Evolutionary conservation across 305 asterid genomes (phyloP).

Genomic region (Fraxinus albicans): DNA sequence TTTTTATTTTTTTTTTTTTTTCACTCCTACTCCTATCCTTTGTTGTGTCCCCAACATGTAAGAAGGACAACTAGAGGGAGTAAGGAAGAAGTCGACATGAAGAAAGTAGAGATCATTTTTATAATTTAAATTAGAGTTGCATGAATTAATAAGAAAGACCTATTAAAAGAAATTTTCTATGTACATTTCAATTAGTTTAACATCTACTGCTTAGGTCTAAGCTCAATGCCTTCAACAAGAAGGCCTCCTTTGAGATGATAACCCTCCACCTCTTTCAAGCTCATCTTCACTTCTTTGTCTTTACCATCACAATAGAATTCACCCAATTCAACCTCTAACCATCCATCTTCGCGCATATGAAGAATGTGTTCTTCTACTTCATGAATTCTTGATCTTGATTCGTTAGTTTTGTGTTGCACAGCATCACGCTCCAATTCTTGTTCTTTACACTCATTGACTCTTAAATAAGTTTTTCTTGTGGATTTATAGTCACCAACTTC

Average conservation of each 20-base stretch:
- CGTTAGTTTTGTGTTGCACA: not conserved
- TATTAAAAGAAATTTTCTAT: not conserved
- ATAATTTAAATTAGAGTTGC: not conserved
- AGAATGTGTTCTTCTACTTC: constrained; percentile 19
- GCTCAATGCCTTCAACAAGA: constrained; percentile 69
- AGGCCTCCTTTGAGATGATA: constrained; percentile 66
- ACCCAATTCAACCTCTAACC: constrained; percentile 72
- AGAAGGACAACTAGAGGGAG: not conserved
- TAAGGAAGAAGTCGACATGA: not conserved
- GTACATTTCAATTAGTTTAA: not conserved
- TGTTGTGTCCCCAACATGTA: not conserved
- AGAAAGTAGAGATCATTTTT: not conserved
- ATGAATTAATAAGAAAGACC: not conserved
- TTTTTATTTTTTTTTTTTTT: too few species aligned
- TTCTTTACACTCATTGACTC: not conserved
- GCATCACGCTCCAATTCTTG: constrained; percentile 7
- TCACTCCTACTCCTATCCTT: not conserved
- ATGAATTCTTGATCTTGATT: constrained; percentile 9
- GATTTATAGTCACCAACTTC: constrained; percentile 36
- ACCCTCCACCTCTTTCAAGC: constrained; percentile 55
- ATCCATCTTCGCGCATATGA: constrained; percentile 51
- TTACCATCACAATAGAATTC: constrained; percentile 47
- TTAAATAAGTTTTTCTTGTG: constrained; percentile 23
- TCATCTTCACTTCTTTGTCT: constrained; percentile 48
- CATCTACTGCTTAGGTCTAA: constrained; percentile 45